phyloP scores from a whole-genome alignment of 202 grass and related monocot genomes.

The Schoenoplectus tabernaemontani region DNA sequence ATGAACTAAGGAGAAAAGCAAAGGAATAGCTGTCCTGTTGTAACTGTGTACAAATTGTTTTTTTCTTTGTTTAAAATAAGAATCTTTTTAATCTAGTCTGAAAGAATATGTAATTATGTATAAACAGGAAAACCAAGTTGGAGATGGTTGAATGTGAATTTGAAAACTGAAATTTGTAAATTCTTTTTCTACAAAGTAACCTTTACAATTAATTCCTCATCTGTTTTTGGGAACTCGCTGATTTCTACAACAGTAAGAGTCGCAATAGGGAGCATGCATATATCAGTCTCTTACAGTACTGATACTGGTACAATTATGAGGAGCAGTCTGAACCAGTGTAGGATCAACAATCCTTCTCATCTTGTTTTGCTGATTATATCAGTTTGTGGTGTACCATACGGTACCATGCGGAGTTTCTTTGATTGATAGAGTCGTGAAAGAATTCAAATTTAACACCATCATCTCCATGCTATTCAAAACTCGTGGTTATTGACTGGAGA shows the following conservation, averaged over 20 bases:
- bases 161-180: neutral
- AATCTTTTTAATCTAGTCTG: neutral
- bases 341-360: neutral
- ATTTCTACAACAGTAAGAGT: neutral
- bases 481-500: neutral
- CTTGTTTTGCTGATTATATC: neutral
- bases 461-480: neutral
- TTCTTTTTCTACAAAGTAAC: neutral
- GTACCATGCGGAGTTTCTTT: neutral
- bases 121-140: neutral
- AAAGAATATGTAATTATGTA: neutral
- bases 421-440: neutral
- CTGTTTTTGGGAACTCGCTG: neutral
- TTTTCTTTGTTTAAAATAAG: neutral
- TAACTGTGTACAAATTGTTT: neutral
- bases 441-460: neutral
- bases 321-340: neutral
- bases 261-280: neutral
- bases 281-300: neutral
- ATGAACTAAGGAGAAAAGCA: constrained; percentile 63
- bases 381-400: neutral
- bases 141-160: neutral
- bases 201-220: neutral
- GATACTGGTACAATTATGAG: neutral
- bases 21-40: constrained; percentile 39